These are phyloP conservation scores for Phlebiopsis flavidoalba DNA, from an alignment of 768 basidiomycete species.

Conservation along the genomic window DNA sequence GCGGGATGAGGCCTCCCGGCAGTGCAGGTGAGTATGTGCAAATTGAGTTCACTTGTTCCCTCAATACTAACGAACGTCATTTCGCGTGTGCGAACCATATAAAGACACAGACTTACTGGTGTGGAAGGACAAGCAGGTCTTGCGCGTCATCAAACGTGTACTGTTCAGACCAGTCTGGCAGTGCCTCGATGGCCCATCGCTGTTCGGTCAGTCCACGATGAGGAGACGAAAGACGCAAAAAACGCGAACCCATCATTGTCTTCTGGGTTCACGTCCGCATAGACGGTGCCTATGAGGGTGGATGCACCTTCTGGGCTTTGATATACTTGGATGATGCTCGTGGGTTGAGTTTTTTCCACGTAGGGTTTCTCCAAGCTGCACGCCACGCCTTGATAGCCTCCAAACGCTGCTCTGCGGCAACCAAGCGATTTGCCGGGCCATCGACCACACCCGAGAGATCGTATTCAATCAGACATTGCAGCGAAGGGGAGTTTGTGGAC, in stretches of 20 bases:
- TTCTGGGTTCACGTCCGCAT: background rate
- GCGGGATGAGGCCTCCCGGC: background rate
- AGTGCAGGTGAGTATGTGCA: background rate
- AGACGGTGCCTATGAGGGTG: background rate
- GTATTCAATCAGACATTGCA: too few relatives aligned
- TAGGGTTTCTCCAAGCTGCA: background rate
- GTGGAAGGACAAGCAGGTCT: background rate
- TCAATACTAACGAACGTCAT: background rate
- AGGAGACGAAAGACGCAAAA: background rate
- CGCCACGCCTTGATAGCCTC: background rate
- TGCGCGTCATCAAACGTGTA: background rate
- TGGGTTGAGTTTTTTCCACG: background rate
- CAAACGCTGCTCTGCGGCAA: background rate
- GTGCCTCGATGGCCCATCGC: background rate
- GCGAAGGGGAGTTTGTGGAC: too few relatives aligned
- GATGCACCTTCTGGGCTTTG: background rate
- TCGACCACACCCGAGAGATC: too few relatives aligned
- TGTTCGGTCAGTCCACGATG: background rate
- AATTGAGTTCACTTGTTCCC: background rate
- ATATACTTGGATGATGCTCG: background rate
- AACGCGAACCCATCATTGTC: background rate
- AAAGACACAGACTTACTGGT: background rate
- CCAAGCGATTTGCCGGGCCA: background rate
- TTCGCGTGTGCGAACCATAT: too few relatives aligned
- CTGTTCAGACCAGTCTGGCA: background rate